Evolutionary conservation across 2,329 filamentous ascomycete species (phyloP), one percentile per base, ranked within the genome.

Genomic region (Ceratocystiopsis brevicomis): DNA sequence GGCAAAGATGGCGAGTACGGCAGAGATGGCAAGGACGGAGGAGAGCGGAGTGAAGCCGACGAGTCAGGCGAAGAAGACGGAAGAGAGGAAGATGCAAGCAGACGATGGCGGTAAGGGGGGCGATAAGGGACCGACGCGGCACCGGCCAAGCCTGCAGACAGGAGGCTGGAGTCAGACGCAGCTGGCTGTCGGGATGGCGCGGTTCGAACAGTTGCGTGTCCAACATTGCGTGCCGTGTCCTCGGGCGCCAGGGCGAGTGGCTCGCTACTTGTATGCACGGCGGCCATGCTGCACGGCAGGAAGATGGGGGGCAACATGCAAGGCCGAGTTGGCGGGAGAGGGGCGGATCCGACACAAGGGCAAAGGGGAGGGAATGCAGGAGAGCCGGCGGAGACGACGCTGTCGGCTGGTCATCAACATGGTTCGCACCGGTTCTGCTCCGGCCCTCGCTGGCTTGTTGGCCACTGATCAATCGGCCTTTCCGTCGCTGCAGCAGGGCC

Each of bases 201-300:
- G 6, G 6, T 30, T 11, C 10, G 25, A 30, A 11, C 5, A 6
- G 6, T 9, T 30, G 25, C 25, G 25, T 38, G 37, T 36, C 18
- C 16, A 18, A 40, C 44, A 45, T 45, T 37, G 43, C 25, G 45
- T 39, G 39, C 41, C 15, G 16, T 38, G 41, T 47, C 45, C 18
- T 36, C 39, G 21, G 44, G 40, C 34, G 38, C 37, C 38, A 45
- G 47, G 48, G 34, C 43, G 32, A 47, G 48, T 42, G 50, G 47
- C 35, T 49, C 50, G 45, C 45, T 52, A 53, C 48, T 48, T 50
- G 48, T 49, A 47, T 49, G 44, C 49, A 47, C 45, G 47, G 45
- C 44, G 42, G 47, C 50, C 47, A 50, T 47, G 41, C 44, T 46
- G 43, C 43, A 44, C 40, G 39, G 44, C 40, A 34, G 25, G 25